A percentile compares a stretch with the other conserved stretches of the same genome.
Evolutionary conservation across 2,329 filamentous ascomycete species (phyloP).

Genomic region (Calonectria multiphialidica): DNA sequence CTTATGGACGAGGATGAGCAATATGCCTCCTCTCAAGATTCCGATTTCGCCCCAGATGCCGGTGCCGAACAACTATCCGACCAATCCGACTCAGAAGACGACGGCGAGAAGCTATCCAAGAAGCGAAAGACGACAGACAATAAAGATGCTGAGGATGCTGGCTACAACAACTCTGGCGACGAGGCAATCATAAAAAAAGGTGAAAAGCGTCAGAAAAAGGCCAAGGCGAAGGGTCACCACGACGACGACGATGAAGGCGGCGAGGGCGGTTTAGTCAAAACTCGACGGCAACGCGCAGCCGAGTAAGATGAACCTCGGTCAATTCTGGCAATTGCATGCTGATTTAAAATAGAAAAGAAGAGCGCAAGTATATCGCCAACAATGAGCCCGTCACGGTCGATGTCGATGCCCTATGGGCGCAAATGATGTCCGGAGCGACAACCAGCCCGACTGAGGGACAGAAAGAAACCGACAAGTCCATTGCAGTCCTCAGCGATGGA

Average conservation of each 20-base stretch:
- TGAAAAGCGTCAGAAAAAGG: constrained; percentile 62
- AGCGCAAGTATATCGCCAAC: constrained; percentile 64
- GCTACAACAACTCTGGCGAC: constrained; percentile 78
- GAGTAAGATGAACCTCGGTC: constrained; percentile 60
- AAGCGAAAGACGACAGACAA: constrained; percentile 39
- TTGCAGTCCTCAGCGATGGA: constrained; percentile 10
- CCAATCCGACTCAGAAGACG: constrained; percentile 63
- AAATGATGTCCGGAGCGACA: constrained; percentile 66
- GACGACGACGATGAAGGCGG: constrained; percentile 67
- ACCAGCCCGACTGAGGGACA: constrained; percentile 19
- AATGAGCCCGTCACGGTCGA: constrained; percentile 75
- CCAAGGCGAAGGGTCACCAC: constrained; percentile 39
- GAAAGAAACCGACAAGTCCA: constrained; percentile 17
- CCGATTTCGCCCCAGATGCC: constrained; percentile 76
- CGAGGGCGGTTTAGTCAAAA: constrained; percentile 77
- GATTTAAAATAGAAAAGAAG: constrained; percentile 61
- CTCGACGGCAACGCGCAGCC: constrained; percentile 75
- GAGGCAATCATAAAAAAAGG: constrained; percentile 76
- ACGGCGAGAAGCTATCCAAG: constrained; percentile 42
- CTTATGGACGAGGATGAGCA: constrained; percentile 63
- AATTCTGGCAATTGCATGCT: constrained; percentile 5
- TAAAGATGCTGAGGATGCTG: constrained; percentile 55
- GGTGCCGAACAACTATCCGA: constrained; percentile 60
- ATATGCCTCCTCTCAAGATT: constrained; percentile 79
- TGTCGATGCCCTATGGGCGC: constrained; percentile 77